A percentile compares a stretch with the other conserved stretches of the same genome.
Conservation (phyloP, 2,329 filamentous ascomycete genomes). For the Calcarisporium arbuscula region DNA sequence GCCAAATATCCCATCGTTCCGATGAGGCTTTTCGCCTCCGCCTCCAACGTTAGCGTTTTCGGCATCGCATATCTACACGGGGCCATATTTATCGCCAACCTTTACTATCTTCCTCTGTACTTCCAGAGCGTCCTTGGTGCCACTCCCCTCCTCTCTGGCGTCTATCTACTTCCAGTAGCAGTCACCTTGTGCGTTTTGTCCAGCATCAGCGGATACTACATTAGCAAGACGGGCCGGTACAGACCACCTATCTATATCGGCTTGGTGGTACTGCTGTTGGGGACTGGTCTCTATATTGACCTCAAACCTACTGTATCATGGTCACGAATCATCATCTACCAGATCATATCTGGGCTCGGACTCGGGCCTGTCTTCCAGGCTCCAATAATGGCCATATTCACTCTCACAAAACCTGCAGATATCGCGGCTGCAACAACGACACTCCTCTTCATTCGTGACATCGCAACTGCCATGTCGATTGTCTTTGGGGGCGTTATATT, state of each 20-base stretch:
- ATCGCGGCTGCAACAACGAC: conserved; percentile 54
- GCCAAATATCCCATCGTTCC: conserved; percentile 66
- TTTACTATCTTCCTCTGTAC: conserved; percentile 69
- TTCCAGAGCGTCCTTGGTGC: conserved; percentile 62
- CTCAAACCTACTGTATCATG: conserved; percentile 45
- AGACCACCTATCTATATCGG: too few relatives aligned
- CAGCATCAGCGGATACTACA: conserved; percentile 33
- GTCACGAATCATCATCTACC: conserved; percentile 44
- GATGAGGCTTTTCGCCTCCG: too few relatives aligned
- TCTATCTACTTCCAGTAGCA: conserved; percentile 58
- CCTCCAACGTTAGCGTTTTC: conserved; percentile 47
- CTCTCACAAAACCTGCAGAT: conserved; percentile 51
- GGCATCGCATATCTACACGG: conserved; percentile 36
- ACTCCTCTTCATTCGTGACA: conserved; percentile 36
- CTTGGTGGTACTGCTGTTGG: too few relatives aligned
- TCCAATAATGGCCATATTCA: conserved; percentile 49
- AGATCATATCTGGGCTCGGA: conserved; percentile 54
- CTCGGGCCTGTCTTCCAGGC: conserved; percentile 44
- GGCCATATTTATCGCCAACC: conserved; percentile 56
- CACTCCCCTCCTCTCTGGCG: conserved; percentile 52
- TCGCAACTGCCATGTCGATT: conserved; percentile 51
- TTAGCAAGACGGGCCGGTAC: conserved; percentile 52
- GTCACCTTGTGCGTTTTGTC: conserved; percentile 39
- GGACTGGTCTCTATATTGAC: too few relatives aligned
- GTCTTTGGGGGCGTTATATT: conserved; percentile 43